Evolutionary conservation across 2,329 filamentous ascomycete species (phyloP), one percentile per base, ranked within the genome.

Genomic region (Hypoxylon sp.): DNA sequence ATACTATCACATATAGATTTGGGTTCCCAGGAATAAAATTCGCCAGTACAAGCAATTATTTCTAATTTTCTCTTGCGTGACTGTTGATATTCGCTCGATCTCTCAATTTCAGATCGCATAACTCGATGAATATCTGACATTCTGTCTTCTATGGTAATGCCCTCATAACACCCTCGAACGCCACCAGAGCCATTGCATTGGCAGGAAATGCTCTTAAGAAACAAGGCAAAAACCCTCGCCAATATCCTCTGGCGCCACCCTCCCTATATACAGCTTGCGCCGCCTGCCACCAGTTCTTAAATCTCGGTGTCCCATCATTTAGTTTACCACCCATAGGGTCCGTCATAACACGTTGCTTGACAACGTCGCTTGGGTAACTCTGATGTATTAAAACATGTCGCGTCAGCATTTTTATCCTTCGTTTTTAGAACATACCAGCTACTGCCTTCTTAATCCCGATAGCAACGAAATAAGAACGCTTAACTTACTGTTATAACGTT

Each of bases 311-410:
- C 9, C 92, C 90, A 72, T 94, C 91, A 17, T 85, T 83, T 11
- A 94, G 81, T 1, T 83, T 84, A 0, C 91, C 91, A 1, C 92
- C 94, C 57, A 98, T 83, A 3, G 93, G 90, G 81, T 98, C 96
- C 13, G 95, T 98, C 96, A 99, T 98, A 78, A 99, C 92, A 33
- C 94, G 87, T 84, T 98, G 95, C 86, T 98, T 98, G 61, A 98
- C 90, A 22, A 98, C 93, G 78, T 98, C 95, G 52, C 90, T 92
- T 1, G 96, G 95, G 78, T 98, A 98, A 71, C 92, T 93, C 19
- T 22, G 19, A 22, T 1, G 19, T 22, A 22, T 22, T 22, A 22
- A 22, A 22, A 22, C 19, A 22, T 22, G 19, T 22, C 19, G 19
- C 19, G 19, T 22, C 19, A 22, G 19, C 19, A 22, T 22, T 22